Base-by-base conservation (phyloP, 352 stramenopile genomes). In the Elongisporangium undulatum region DNA sequence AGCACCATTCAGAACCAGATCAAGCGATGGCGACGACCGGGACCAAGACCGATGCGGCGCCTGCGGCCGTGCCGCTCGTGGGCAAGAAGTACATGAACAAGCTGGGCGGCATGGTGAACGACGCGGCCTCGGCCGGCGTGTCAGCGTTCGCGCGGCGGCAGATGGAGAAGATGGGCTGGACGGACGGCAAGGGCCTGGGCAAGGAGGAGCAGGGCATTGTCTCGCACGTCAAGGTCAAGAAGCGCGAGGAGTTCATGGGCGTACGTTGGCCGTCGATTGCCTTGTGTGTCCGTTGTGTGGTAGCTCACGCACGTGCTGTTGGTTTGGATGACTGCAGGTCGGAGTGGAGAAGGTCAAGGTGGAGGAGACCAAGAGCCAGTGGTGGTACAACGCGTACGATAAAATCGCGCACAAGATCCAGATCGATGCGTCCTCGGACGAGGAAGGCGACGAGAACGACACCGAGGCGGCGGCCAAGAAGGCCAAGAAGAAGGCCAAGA, bases 151-250 rank as follows among this genome's bases (percentile, higher is more conserved):
- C 90, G 19, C 74, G 84, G 26, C 79, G 75, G 50, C 89, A 96
- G 72, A 97, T 97, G 89, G 81, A 89, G 62, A 97, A 97, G 65
- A 98, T 99, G 91, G 96, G 96, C 63, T 99, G 95, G 95, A 92
- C 67, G 51, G 85, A 97, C 62, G 96, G 96, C 62, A 98, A 98
- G 61, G 97, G 97, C 0, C 79, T 99, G 12, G 97, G 97, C 61
- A 99, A 99, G 75, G 71, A 94, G 56, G 85, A 98, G 64, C 80
- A 98, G 64, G 97, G 97, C 53, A 90, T 98, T 15, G 77, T 85
- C 34, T 94, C 85, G 21, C 95, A 99, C 77, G 83, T 99, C 41
- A 90, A 89, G 61, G 95, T 98, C 10, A 90, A 96, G 67, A 96
- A 97, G 65, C 91, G 95, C 54, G 81, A 97, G 26, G 95, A 98